Evolutionary conservation across 345 rosid species (phyloP), one percentile per base, ranked within the genome.

Genomic region (Eucalyptus regnans): DNA sequence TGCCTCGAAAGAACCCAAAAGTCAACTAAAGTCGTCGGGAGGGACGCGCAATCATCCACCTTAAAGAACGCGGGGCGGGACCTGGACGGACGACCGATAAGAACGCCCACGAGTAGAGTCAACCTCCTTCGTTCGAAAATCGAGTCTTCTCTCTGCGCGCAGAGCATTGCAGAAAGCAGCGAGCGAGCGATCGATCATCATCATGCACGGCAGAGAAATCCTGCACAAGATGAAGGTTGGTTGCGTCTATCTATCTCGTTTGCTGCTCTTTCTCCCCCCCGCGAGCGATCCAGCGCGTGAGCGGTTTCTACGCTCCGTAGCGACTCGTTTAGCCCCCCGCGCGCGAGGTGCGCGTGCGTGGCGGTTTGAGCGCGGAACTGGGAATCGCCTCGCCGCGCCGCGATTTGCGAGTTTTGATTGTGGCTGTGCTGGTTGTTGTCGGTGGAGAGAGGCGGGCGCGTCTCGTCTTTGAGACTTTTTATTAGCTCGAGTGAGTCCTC

Each of bases 151-250:
- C 89, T 84, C 9, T 31, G 23, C 87, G 29, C 54, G 79, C 20
- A 18, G 41, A 33, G 51, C 85, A 15, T 49, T 68, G 46, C n/a
- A 17, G 58, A 52, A 52, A 52, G 58, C 58, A 52, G 56, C 56
- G 2, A 52, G 58, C 56, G 12, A 46, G 23, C 58, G 10, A 56
- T 1, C 62, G 14, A 64, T 9, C 14, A 51, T 50, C 92, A 81
- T 50, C 92, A 96, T 95, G 97, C 87, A 90, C 66, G 94, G 97
- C 91, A 92, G 87, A 89, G 96, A 95, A 86, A 95, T 96, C 94
- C 94, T 96, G 89, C 94, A 94, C 20, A 95, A 95, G 93, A 95
- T 96, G 91, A 96, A 95, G 97, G 98, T 95, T 50, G 33, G 94
- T 90, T 90, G 68, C 27, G 2, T 76, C 83, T 43, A 20, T 76